Evolutionary conservation across 2,329 filamentous ascomycete genomes (phyloP).

Genomic region (Phialophora chinensis): DNA sequence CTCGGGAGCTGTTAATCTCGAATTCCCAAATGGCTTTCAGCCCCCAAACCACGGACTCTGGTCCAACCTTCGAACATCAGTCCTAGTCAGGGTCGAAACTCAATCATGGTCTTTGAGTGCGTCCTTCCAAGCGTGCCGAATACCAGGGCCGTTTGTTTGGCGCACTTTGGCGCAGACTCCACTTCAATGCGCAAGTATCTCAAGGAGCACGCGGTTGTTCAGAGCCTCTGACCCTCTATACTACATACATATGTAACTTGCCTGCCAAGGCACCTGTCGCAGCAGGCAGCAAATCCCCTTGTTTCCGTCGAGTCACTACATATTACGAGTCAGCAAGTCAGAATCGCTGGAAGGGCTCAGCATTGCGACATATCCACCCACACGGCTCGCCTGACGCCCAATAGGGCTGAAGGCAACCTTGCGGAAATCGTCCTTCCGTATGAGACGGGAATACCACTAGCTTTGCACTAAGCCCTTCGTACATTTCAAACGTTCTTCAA

Average conservation of each 20-base stretch:
- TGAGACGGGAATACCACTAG: slow-evolving; percentile 23
- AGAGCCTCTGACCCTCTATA: background rate
- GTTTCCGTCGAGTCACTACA: slow-evolving; percentile 9
- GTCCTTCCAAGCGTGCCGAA: background rate
- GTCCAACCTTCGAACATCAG: background rate
- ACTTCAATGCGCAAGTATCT: background rate
- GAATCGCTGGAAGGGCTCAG: slow-evolving; percentile 10
- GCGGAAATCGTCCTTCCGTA: slow-evolving; percentile 1
- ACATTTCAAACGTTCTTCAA: slow-evolving; percentile 13
- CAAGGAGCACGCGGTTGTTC: background rate
- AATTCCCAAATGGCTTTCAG: background rate
- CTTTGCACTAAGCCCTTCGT: slow-evolving; percentile 17
- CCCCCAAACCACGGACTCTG: background rate
- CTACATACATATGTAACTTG: background rate
- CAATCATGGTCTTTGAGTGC: background rate
- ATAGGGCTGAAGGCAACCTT: slow-evolving; percentile 22
- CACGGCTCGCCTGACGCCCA: slow-evolving; percentile 19
- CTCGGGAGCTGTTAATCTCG: background rate
- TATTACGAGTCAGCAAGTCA: slow-evolving; percentile 33
- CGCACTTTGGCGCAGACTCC: background rate
- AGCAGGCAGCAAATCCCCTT: slow-evolving; percentile 23
- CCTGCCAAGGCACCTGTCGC: background rate
- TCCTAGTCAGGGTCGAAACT: background rate
- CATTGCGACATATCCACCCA: slow-evolving; percentile 14
- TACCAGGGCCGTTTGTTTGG: background rate